phyloP scores from a whole-genome alignment of 495 filamentous ascomycete species.

The Bathelium albidoporum region DNA sequence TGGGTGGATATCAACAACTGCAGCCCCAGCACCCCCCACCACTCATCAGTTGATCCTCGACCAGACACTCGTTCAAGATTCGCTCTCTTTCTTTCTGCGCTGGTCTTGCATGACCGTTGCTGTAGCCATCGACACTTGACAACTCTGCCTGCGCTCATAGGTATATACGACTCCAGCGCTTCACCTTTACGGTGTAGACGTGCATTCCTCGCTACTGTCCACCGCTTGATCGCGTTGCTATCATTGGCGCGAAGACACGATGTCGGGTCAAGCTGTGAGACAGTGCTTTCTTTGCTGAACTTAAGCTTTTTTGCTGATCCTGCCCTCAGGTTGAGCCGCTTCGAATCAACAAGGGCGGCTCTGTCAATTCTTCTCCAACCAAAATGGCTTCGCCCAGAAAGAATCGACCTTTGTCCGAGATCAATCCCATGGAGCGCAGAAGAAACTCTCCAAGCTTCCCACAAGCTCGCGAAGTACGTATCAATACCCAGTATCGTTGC shows the following conservation, averaged over 20 bases:
- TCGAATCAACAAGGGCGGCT: constrained; percentile 31
- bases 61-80: background rate
- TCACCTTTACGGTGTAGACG: background rate
- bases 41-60: background rate
- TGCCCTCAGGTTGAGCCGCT: constrained; percentile 30
- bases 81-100: background rate
- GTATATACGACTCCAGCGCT: background rate
- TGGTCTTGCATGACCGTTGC: background rate
- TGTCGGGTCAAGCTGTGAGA: constrained; percentile 1
- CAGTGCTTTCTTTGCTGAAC: background rate
- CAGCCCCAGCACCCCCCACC: background rate
- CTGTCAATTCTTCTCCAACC: constrained; percentile 20
- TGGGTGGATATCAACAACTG: background rate
- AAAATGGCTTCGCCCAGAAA: constrained; percentile 19
- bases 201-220: background rate
- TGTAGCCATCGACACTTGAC: background rate
- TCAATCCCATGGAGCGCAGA: constrained; percentile 28
- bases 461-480: constrained; percentile 30
- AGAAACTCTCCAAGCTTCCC: constrained; percentile 36
- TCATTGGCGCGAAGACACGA: background rate
- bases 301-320: background rate
- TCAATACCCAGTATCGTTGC: background rate
- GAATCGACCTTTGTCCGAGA: constrained; percentile 32
- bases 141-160: background rate
- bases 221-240: background rate